Evolutionary conservation across 140 eudicot species (phyloP).

Genomic region (Erigeron philadelphicus): DNA sequence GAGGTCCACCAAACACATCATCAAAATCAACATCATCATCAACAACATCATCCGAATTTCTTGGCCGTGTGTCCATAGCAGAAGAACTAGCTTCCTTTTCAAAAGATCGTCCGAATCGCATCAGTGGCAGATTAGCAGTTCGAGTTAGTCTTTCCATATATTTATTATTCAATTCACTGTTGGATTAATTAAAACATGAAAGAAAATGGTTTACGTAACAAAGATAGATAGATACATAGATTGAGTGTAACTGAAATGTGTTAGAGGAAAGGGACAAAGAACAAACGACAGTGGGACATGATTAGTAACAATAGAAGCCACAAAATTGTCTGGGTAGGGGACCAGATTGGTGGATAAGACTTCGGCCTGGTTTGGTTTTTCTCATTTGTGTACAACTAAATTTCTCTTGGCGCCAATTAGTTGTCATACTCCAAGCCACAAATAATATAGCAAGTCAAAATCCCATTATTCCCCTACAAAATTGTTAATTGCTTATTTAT

Average conservation of each 20-base stretch:
- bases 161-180: neutral
- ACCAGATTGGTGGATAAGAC: conserved; percentile 35
- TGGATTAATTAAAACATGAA: conserved; percentile 4
- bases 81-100: conserved; percentile 37
- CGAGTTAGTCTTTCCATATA: conserved; percentile 38
- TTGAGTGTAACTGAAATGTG: neutral
- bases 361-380: conserved; percentile 14
- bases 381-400: neutral
- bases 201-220: neutral
- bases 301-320: conserved; percentile 26
- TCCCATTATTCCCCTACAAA: too few species aligned
- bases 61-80: conserved; percentile 19
- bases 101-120: conserved; percentile 32
- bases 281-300: conserved; percentile 31
- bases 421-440: conserved; percentile 24
- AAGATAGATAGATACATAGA: neutral
- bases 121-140: conserved; percentile 19
- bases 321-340: conserved; percentile 31
- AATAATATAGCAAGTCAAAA: conserved; percentile 5
- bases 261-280: conserved; percentile 24
- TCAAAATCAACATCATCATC: conserved; percentile 62
- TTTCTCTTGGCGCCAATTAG: conserved; percentile 37
- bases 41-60: conserved; percentile 21
- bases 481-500: too few species aligned
- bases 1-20: conserved; percentile 98